These are phyloP conservation scores for Scutellaria galericulata DNA, from an alignment of 257 asterid genomes.

Conservation along the genomic window DNA sequence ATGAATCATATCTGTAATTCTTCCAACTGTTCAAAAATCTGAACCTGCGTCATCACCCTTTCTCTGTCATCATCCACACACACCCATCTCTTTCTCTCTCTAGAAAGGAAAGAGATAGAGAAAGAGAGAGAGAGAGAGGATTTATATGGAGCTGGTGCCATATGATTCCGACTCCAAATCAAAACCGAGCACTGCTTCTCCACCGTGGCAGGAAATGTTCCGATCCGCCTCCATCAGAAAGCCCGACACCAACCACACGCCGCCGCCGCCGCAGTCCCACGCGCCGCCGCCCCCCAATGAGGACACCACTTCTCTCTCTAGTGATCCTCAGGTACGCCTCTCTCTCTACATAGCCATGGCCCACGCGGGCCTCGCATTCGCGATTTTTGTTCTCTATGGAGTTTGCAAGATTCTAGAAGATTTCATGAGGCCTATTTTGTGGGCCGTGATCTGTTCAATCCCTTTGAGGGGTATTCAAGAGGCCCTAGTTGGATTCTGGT, in stretches of 20 bases:
- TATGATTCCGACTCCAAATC: constrained; percentile 59
- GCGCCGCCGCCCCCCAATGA: constrained; percentile 31
- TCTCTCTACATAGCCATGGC: constrained; percentile 98
- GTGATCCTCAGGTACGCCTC: constrained; percentile 92
- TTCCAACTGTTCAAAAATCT: neutral
- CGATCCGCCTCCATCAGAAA: constrained; percentile 88
- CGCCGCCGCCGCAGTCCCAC: constrained; percentile 34
- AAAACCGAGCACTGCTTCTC: constrained; percentile 49
- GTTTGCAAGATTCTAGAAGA: constrained; percentile 79
- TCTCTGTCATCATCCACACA: constrained; percentile 2
- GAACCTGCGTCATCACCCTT: neutral
- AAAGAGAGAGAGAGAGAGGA: constrained; percentile 9
- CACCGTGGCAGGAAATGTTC: constrained; percentile 96
- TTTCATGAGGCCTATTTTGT: constrained; percentile 78
- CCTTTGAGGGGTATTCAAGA: constrained; percentile 91
- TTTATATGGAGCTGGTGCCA: constrained; percentile 63
- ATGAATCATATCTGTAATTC: constrained; percentile 24
- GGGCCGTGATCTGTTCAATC: constrained; percentile 96
- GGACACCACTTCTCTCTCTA: constrained; percentile 44
- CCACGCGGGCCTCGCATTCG: constrained; percentile 81
- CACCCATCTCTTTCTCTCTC: too few relatives aligned
- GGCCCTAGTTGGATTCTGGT: constrained; percentile 86
- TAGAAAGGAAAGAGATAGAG: neutral
- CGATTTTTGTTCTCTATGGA: constrained; percentile 67
- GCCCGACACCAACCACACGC: constrained; percentile 55